These are phyloP conservation scores for Xylaria longipes DNA, from an alignment of 495 filamentous ascomycete genomes.

Conservation along the genomic window DNA sequence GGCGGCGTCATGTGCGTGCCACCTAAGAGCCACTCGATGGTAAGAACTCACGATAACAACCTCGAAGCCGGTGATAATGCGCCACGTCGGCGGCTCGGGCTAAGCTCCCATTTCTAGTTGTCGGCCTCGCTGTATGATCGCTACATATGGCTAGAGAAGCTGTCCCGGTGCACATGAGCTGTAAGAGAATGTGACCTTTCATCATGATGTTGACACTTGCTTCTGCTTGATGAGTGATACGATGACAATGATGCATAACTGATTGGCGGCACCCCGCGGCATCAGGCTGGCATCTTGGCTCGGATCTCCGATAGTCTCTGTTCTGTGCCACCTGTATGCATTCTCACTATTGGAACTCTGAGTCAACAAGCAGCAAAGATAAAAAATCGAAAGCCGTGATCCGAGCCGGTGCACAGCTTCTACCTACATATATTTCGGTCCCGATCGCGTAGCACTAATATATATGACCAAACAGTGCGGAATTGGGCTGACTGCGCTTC, in stretches of 20 bases:
- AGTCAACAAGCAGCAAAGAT: neutral
- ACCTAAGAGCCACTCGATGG: neutral
- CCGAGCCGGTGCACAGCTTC: neutral
- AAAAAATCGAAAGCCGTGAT: neutral
- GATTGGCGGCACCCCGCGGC: neutral
- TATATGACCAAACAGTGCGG: neutral
- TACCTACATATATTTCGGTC: constrained; percentile 14
- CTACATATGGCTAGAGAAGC: neutral
- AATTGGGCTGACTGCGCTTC: neutral
- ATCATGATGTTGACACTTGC: neutral
- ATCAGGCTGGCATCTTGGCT: neutral
- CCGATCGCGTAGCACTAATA: neutral
- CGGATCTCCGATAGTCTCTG: neutral
- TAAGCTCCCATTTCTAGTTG: neutral
- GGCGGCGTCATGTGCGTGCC: neutral
- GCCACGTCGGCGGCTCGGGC: neutral
- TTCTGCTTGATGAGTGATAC: neutral
- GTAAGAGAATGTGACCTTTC: neutral
- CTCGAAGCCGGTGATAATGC: neutral
- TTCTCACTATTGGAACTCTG: neutral
- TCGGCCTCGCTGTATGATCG: neutral
- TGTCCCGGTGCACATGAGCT: neutral
- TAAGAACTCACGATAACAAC: constrained; percentile 3
- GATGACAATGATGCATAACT: neutral
- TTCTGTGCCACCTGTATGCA: neutral